These are phyloP conservation scores for Monosporascus sp. DNA, from an alignment of 2,329 filamentous ascomycete genomes.

Conservation along the genomic window DNA sequence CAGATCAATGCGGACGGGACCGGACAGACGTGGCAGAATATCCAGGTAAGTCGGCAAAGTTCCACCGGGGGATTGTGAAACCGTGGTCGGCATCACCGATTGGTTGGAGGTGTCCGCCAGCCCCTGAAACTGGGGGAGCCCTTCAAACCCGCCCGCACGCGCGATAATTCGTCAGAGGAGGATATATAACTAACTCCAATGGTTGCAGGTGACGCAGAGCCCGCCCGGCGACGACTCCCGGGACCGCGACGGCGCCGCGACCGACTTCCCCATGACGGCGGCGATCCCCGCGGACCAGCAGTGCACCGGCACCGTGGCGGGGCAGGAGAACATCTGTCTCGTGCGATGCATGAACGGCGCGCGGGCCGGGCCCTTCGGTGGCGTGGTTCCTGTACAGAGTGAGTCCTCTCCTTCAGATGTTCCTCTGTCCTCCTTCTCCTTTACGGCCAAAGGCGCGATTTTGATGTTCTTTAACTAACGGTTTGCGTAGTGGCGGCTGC, in stretches of 20 bases:
- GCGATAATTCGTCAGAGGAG: no score
- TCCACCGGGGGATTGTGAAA: no score
- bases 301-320: slow-evolving; percentile 56
- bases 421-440: no score
- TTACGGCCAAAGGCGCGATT: no score
- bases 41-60: slow-evolving; percentile 35
- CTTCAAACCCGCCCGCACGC: no score
- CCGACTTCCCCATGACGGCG: slow-evolving; percentile 49
- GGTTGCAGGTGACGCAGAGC: slow-evolving; percentile 32
- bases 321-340: slow-evolving; percentile 55
- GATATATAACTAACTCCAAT: no score
- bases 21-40: slow-evolving; percentile 44
- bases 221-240: slow-evolving; percentile 46
- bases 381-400: slow-evolving; percentile 52
- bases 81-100: no score
- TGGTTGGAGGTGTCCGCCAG: no score
- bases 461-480: no score
- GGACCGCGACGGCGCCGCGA: slow-evolving; percentile 34
- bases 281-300: slow-evolving; percentile 48
- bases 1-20: slow-evolving; percentile 59
- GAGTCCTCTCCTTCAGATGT: slow-evolving; percentile 2
- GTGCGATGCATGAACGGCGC: slow-evolving; percentile 58
- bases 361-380: slow-evolving; percentile 56
- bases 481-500: no score
- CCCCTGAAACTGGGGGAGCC: no score